Evolutionary conservation across 129 eudicot species (phyloP).

Genomic region (Helianthus tuberosus): DNA sequence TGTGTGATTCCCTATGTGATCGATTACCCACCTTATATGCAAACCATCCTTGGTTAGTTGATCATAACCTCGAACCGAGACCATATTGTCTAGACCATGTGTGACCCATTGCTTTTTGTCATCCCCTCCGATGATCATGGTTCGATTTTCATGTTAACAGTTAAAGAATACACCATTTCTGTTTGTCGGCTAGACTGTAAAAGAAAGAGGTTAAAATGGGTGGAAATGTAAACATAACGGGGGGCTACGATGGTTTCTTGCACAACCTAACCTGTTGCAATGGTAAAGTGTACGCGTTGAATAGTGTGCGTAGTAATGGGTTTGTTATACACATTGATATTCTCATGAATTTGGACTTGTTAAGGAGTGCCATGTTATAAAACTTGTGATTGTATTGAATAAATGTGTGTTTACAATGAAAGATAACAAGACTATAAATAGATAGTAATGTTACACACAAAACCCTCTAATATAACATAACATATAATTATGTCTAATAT

Average conservation of each 20-base stretch:
- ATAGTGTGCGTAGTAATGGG: background rate
- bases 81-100: background rate
- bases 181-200: background rate
- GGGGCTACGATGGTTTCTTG: background rate
- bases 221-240: background rate
- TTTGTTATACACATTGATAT: no score
- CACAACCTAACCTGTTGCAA: background rate
- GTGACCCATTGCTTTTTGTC: slow-evolving; percentile 14
- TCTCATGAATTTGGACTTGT: no score
- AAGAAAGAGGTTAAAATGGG: slow-evolving; percentile 26
- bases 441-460: no score
- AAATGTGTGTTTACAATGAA: no score
- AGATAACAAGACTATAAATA: no score
- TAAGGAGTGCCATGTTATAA: no score
- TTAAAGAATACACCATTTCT: background rate
- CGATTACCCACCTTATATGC: background rate
- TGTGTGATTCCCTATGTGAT: background rate
- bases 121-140: slow-evolving; percentile 10
- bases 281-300: slow-evolving; percentile 23
- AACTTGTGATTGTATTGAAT: no score
- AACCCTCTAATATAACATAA: no score
- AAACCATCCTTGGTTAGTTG: background rate
- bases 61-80: background rate
- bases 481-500: no score
- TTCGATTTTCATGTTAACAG: slow-evolving; percentile 13